Conservation (phyloP, 108 stramenopile genomes). For the Heterococcus sp. region DNA sequence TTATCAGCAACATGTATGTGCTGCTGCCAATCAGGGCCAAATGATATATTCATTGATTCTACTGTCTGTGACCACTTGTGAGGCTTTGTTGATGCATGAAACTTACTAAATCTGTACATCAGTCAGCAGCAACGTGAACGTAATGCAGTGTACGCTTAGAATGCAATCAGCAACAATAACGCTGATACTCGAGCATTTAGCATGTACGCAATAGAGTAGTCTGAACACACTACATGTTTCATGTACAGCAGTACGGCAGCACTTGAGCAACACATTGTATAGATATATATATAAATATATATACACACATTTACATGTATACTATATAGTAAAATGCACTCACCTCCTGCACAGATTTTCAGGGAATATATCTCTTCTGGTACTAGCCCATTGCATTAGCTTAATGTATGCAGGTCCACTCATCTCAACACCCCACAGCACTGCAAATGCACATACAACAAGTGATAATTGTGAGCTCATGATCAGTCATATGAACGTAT, state of each 20-base stretch:
- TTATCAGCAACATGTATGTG: not conserved
- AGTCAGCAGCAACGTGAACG: not conserved
- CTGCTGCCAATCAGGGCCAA: not conserved
- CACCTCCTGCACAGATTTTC: not conserved
- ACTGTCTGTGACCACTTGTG: not conserved
- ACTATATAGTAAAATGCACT: too few relatives aligned
- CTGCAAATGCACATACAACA: not conserved
- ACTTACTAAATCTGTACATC: not conserved
- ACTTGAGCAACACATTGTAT: too few relatives aligned
- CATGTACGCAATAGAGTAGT: too few relatives aligned
- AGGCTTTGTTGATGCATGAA: not conserved
- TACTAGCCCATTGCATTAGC: not conserved
- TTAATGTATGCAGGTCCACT: not conserved
- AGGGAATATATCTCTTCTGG: not conserved
- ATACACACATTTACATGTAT: too few relatives aligned
- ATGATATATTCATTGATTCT: not conserved
- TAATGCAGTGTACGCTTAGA: too few relatives aligned
- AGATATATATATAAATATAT: too few relatives aligned
- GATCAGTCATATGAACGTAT: not conserved
- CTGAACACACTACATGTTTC: too few relatives aligned
- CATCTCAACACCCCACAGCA: not conserved
- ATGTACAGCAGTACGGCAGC: too few relatives aligned
- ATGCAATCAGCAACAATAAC: too few relatives aligned
- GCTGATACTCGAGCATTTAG: too few relatives aligned
- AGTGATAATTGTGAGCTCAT: too few relatives aligned